A percentile compares a stretch with the other conserved stretches of the same genome.
These are phyloP conservation scores for Penicillium crystallinum DNA, from an alignment of 495 filamentous ascomycete genomes.

Conservation along the genomic window DNA sequence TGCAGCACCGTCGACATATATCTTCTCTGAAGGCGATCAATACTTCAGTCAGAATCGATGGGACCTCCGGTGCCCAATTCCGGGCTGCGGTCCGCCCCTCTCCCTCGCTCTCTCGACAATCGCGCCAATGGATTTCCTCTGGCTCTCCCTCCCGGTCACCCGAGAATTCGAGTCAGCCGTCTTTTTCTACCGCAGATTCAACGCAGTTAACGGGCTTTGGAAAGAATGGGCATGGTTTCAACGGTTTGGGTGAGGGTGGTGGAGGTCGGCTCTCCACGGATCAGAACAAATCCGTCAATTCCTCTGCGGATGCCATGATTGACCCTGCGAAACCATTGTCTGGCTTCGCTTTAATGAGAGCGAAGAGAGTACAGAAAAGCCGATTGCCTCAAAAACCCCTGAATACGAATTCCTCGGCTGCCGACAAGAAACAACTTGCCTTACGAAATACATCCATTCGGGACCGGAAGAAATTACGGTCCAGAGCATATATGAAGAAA, in stretches of 20 bases:
- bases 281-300: not conserved
- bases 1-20: conserved; percentile 21
- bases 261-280: not conserved
- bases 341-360: not conserved
- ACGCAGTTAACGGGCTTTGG: no score
- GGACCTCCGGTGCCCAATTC: not conserved
- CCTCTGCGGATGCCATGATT: not conserved
- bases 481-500: conserved; percentile 17
- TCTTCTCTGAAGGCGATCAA: conserved; percentile 14
- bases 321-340: not conserved
- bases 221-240: not conserved
- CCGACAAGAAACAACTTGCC: not conserved
- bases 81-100: not conserved
- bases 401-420: not conserved
- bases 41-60: not conserved
- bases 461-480: conserved; percentile 29
- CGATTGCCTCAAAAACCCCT: not conserved
- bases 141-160: not conserved
- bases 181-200: not conserved
- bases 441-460: conserved; percentile 11
- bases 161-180: not conserved
- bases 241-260: not conserved
- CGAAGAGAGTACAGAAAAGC: not conserved
- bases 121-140: conserved; percentile 28
- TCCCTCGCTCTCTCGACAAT: conserved; percentile 16